Base-by-base conservation (phyloP, 1,139 yeast genomes). In the Lodderomyces oxycetoniae region DNA sequence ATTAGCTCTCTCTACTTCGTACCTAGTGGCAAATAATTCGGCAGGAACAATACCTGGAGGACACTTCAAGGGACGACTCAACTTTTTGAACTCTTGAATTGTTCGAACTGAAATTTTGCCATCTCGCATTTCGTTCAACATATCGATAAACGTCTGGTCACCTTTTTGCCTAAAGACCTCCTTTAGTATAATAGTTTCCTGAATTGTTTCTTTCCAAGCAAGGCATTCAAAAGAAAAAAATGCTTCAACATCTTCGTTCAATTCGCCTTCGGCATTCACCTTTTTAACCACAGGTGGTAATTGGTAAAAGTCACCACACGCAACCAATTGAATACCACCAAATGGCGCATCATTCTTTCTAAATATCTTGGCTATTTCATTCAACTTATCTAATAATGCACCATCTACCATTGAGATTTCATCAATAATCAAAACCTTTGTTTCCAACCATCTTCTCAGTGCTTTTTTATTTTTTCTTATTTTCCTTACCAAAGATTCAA, bases 141-240 rank as follows among this genome's bases (percentile, higher is more conserved):
- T 88, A 17, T 75, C 73, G 27, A 91, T 78, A 52, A 93, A 88
- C 30, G 64, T 71, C 33, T 71, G 67, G 47, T 86, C 94, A 29
- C 94, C 94, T 49, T 79, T 79, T 55, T 91, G 98, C 44, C 99
- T 74, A 56, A 88, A 91, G n/a, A 91, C 93, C 45, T 81, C 85
- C 37, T 74, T 69, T 31, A 91, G 62, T 23, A 81, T 76, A 34
- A 87, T 77, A 0, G 95, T 84, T 28, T 71, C 63, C 24, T 74
- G 63, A 34, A 91, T 75, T 1, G 80, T 69, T 16, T 63, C 62
- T 33, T 66, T 63, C 99, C 99, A 91, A 2, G 82, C 63, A 2
- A 59, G 49, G 9, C 91, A 73, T 48, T 89, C 93, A 57, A 91
- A 91, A 8, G 95, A 83, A 59, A 86, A 89, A 39, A 63, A 42